A percentile compares a stretch with the other conserved stretches of the same genome.
Conservation (phyloP, 768 basidiomycete genomes). For the Pseudohyphozyma bogoriensis region DNA sequence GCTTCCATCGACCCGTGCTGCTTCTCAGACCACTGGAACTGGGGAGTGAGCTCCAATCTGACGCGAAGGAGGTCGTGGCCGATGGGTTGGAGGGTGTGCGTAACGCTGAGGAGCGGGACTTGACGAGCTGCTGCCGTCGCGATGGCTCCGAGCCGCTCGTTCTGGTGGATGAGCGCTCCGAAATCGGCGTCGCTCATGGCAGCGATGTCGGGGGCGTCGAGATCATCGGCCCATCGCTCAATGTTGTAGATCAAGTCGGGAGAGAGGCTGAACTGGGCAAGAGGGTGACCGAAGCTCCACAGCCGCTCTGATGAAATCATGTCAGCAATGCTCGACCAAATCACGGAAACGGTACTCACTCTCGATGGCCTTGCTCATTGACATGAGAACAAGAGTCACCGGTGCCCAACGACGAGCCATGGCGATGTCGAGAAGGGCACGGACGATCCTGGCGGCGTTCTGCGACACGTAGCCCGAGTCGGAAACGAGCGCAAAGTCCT, state of each 20-base stretch:
- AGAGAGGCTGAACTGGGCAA: constrained; percentile 67
- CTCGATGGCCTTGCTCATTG: constrained; percentile 60
- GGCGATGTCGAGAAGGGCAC: constrained; percentile 89
- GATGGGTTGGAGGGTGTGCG: constrained; percentile 65
- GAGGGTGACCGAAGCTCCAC: constrained; percentile 90
- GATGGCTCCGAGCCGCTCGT: constrained; percentile 70
- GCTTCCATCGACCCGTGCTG: constrained; percentile 67
- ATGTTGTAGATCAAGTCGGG: constrained; percentile 67
- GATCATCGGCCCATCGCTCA: constrained; percentile 69
- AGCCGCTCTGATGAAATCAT: constrained; percentile 62
- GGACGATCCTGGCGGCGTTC: constrained; percentile 84
- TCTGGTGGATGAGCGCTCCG: constrained; percentile 72
- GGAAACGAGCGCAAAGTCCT: constrained; percentile 93
- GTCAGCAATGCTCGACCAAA: constrained; percentile 33
- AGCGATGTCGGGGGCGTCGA: constrained; percentile 62
- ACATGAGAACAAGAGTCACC: constrained; percentile 66
- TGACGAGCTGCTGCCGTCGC: constrained; percentile 68
- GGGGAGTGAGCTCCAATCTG: constrained; percentile 50
- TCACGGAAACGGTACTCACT: constrained; percentile 12
- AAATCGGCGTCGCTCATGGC: constrained; percentile 55
- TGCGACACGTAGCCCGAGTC: constrained; percentile 90
- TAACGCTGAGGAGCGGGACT: constrained; percentile 64
- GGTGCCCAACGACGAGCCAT: constrained; percentile 86
- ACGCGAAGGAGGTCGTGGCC: constrained; percentile 74
- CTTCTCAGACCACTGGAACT: constrained; percentile 71